Conservation (phyloP, 371 early-diverging fungal genomes). For the Lichtheimia ramosa region DNA sequence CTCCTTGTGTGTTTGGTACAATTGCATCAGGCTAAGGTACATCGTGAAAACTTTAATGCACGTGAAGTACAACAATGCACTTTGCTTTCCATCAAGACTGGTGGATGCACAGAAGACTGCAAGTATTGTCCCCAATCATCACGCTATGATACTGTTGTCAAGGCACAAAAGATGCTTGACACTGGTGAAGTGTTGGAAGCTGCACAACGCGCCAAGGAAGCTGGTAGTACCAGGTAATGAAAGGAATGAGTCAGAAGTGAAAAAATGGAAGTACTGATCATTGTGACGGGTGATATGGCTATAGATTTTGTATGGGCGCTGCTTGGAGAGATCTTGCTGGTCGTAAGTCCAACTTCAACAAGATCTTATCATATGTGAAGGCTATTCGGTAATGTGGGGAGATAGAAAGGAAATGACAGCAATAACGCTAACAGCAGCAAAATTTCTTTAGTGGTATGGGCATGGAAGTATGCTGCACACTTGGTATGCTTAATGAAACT, state of each 20-base stretch:
- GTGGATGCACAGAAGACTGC: constrained; percentile 88
- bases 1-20: background rate
- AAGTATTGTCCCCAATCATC: constrained; percentile 88
- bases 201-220: constrained; percentile 80
- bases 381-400: constrained; percentile 66
- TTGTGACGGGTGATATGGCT: background rate
- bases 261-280: too few relatives aligned
- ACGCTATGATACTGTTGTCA: constrained; percentile 69
- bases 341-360: constrained; percentile 83
- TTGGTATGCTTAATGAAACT: constrained; percentile 81
- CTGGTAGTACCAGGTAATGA: constrained; percentile 68
- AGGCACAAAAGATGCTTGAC: constrained; percentile 75
- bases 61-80: constrained; percentile 84
- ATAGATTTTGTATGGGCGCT: constrained; percentile 81
- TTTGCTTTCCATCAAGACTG: constrained; percentile 84
- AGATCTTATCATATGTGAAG: constrained; percentile 74
- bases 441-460: constrained; percentile 68
- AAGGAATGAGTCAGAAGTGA: background rate
- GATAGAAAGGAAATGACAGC: too few relatives aligned
- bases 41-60: constrained; percentile 73
- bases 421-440: too few relatives aligned
- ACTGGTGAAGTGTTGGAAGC: constrained; percentile 74
- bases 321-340: constrained; percentile 87
- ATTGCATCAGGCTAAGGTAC: constrained; percentile 66
- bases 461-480: constrained; percentile 90